Conservation (phyloP, 2,329 filamentous ascomycete species). For the Parastagonospora nodorum region DNA sequence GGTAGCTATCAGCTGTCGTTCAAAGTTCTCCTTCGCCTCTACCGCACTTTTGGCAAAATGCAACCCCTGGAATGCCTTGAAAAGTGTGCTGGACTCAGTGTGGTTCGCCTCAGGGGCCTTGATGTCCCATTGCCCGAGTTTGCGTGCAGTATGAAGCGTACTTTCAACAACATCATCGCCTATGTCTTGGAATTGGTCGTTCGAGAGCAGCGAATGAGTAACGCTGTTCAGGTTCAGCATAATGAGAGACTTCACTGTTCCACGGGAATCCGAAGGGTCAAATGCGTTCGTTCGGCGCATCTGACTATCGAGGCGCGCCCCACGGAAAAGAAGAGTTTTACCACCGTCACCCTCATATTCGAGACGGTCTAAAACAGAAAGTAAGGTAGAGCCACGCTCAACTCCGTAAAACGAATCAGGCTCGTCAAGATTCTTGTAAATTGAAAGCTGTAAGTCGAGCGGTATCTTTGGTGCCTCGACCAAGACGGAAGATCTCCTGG, state of each 20-base stretch:
- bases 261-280: slow-evolving; percentile 65
- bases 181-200: slow-evolving; percentile 65
- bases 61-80: slow-evolving; percentile 80
- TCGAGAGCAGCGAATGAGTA: slow-evolving; percentile 77
- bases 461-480: slow-evolving; percentile 55
- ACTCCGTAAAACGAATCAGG: slow-evolving; percentile 96
- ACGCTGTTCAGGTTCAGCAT: slow-evolving; percentile 83
- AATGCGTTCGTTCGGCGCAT: slow-evolving; percentile 66
- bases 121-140: slow-evolving; percentile 90
- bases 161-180: slow-evolving; percentile 67
- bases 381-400: slow-evolving; percentile 75
- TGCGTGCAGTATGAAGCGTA: slow-evolving; percentile 78
- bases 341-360: slow-evolving; percentile 88
- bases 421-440: slow-evolving; percentile 93
- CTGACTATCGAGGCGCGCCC: slow-evolving; percentile 87
- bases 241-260: slow-evolving; percentile 77
- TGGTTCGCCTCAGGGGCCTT: slow-evolving; percentile 68
- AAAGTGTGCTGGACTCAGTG: slow-evolving; percentile 71
- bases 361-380: slow-evolving; percentile 77
- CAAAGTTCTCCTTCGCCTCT: slow-evolving; percentile 62
- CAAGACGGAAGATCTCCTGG: slow-evolving; percentile 66
- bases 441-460: slow-evolving; percentile 72
- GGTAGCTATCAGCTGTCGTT: slow-evolving; percentile 62
- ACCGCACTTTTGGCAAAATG: slow-evolving; percentile 66
- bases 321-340: slow-evolving; percentile 87